Base-by-base conservation (phyloP, 2,329 filamentous ascomycete genomes). In the Pseudogymnoascus sp. region DNA sequence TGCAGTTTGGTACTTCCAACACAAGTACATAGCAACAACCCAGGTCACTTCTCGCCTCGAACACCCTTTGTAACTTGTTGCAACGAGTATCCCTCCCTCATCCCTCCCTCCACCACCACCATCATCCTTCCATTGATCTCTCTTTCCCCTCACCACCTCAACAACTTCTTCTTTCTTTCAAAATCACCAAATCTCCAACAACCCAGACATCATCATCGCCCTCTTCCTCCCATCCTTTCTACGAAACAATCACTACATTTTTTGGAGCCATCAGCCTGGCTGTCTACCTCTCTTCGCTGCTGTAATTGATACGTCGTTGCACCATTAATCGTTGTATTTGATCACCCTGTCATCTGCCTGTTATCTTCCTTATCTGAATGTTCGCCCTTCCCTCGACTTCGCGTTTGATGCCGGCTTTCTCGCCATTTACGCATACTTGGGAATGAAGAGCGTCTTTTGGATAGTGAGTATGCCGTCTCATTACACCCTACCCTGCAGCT, bases 271-370 rank as follows among this genome's bases (percentile, higher is more conserved):
- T 54, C 47, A 7, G 47, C 28, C 47, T 33, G 33, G n/a, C 47
- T 54, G 47, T 18, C 25, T 9, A 28, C 25, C 25, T 33, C n/a
- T 54, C 47, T 33, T 28, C 47, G 28, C 28, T 20, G 47, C 11
- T 54, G 28, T 54, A 54, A 54, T 54, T 54, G 47, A 54, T 54
- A 33, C 47, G 28, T 28, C 47, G 47, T 54, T 54, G 33, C 47
- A 54, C 47, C 47, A 54, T 54, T 54, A 54, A 54, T 54, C 47
- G 47, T 9, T 54, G 47, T 54, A 54, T 35, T 35, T 54, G 47
- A n/a, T 54, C 28, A 54, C 16, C 47, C 47, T 54, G 47, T 12
- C 30, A 25, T 25, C 22, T 33, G 30, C 30, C 30, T 33, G 7
- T 33, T 33, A 11, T 33, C 30, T 33, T 54, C 33, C 47, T 54